Base-by-base conservation (phyloP, 2,329 filamentous ascomycete species). In the Stenocarpella maydis region DNA sequence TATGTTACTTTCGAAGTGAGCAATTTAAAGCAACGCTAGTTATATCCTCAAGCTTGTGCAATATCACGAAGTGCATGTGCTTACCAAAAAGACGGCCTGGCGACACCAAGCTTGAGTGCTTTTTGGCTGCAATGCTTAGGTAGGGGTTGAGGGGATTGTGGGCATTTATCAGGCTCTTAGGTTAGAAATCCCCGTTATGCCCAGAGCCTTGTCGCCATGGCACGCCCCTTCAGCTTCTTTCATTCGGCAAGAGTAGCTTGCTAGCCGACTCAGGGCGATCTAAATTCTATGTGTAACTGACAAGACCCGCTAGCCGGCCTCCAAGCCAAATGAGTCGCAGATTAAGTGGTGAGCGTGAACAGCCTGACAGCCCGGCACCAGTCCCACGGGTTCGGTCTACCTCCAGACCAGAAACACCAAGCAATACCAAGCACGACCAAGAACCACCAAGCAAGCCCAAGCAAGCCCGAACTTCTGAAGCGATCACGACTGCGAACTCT, bases 141-240 rank as follows among this genome's bases (percentile, higher is more conserved):
- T n/a, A 37, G 28, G 41, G n/a, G 24, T 49, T 19, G 43, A n/a
- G n/a, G 49, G 41, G n/a, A n/a, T 26, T 28, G 4, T 37, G 3
- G 3, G 24, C 19, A 21, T n/a, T 19, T 24, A n/a, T 49, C 12
- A 63, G 58, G 17, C 43, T 37, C 58, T 63, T 49, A 6, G 58
- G 28, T 49, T 19, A 2, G 43, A 63, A 31, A 28, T 63, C 58
- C 49, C 49, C 41, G 43, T 49, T n/a, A 37, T 63, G 58, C 58
- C 58, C n/a, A 63, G 58, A 49, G 58, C 58, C 58, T 63, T 63
- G 58, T 63, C 58, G 58, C 58, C 58, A 24, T 63, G 58, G 58
- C 58, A 26, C 14, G n/a, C 58, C 41, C 58, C 43, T 19, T 63
- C 24, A n/a, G 49, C 31, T 49, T 17, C 17, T 63, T 28, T 49